Percentiles rank a stretch among this genome's conserved stretches.
Evolutionary conservation across 371 early-diverging fungal genomes (phyloP).

Genomic region (Circinella minor): DNA sequence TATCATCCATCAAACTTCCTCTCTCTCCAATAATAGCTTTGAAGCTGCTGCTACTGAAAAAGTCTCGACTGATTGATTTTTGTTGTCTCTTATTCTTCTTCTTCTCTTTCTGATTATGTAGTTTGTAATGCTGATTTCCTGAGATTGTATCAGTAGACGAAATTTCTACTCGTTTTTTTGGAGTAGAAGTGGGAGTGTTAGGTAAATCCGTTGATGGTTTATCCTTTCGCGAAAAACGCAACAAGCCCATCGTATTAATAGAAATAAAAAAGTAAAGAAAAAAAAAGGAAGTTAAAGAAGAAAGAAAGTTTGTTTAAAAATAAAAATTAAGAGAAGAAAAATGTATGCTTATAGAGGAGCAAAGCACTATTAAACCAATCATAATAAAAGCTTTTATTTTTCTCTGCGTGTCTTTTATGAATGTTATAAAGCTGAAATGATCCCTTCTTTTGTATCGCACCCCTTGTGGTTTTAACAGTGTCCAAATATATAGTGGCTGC

Average conservation of each 20-base stretch:
- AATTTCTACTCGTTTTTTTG: neutral
- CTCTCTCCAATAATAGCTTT: constrained; percentile 6
- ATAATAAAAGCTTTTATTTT: neutral
- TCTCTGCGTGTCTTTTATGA: too few species aligned
- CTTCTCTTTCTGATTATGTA: neutral
- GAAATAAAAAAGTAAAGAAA: neutral
- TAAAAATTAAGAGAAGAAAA: neutral
- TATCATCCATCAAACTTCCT: constrained; percentile 14
- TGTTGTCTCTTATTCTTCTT: neutral
- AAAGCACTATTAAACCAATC: neutral
- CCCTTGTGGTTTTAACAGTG: neutral
- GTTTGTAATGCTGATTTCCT: neutral
- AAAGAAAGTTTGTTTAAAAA: neutral
- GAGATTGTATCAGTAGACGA: neutral
- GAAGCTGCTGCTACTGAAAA: constrained; percentile 7
- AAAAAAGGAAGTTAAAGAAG: too few species aligned
- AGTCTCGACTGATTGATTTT: constrained; percentile 2
- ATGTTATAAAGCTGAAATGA: too few species aligned
- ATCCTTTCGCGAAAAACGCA: constrained; percentile 15
- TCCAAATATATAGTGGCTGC: constrained; percentile 6
- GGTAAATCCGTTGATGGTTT: neutral
- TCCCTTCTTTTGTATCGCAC: too few species aligned
- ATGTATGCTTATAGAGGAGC: neutral
- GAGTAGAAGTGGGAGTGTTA: neutral
- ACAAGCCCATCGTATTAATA: constrained; percentile 8